A percentile compares a stretch with the other conserved stretches of the same genome.
These are phyloP conservation scores for Boletellus deceptivus DNA, from an alignment of 1,284 basidiomycete species.

Conservation along the genomic window DNA sequence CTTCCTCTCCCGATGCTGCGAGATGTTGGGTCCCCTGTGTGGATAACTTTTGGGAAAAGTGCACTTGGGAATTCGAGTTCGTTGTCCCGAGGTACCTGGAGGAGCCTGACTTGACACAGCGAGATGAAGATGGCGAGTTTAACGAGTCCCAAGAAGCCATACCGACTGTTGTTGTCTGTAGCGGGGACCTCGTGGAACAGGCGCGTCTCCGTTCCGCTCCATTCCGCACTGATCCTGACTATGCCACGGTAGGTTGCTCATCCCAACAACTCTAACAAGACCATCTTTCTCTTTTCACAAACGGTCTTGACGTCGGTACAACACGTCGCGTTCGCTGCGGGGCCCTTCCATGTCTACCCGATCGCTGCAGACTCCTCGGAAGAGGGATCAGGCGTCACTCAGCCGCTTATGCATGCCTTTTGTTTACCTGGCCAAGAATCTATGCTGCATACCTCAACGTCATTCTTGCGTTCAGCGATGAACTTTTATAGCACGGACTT, in stretches of 20 bases:
- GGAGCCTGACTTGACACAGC: slow-evolving; percentile 51
- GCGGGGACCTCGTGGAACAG: slow-evolving; percentile 93
- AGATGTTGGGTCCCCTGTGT: slow-evolving; percentile 97
- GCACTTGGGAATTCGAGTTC: slow-evolving; percentile 98
- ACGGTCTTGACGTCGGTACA: slow-evolving; percentile 88
- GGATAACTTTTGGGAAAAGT: slow-evolving; percentile 94
- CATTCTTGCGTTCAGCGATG: slow-evolving; percentile 86
- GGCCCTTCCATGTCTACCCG: slow-evolving; percentile 84
- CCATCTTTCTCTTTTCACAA: slow-evolving; percentile 93
- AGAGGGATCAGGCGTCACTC: slow-evolving; percentile 60
- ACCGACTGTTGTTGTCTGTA: slow-evolving; percentile 87
- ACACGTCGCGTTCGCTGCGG: slow-evolving; percentile 94
- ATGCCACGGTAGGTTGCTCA: slow-evolving; percentile 71
- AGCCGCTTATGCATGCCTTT: slow-evolving; percentile 90
- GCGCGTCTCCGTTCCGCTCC: slow-evolving; percentile 41
- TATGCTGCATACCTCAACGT: slow-evolving; percentile 65
- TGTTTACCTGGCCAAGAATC: slow-evolving; percentile 87
- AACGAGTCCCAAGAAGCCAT: slow-evolving; percentile 51
- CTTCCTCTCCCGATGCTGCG: slow-evolving; percentile 86
- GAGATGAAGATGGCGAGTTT: slow-evolving; percentile 53
- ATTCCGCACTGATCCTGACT: slow-evolving; percentile 17
- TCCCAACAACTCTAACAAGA: slow-evolving; percentile 91
- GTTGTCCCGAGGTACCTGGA: slow-evolving; percentile 88
- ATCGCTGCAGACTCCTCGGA: slow-evolving; percentile 68
- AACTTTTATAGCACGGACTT: slow-evolving; percentile 90